phyloP scores from a whole-genome alignment of 2,329 filamentous ascomycete species.

The Dactylellina cionopaga region DNA sequence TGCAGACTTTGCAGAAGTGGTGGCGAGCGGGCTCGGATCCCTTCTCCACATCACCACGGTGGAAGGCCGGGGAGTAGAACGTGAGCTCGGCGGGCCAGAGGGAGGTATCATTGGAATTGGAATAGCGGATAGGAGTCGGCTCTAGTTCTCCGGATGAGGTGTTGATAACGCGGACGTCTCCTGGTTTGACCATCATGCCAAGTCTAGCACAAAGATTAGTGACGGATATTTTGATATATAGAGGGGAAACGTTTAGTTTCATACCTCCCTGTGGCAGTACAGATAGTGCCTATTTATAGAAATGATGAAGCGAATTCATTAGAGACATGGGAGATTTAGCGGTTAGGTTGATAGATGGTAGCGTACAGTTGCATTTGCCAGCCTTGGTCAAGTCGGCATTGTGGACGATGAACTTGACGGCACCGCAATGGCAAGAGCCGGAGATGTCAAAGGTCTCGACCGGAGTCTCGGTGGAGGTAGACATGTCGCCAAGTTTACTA shows the following conservation, averaged over 20 bases:
- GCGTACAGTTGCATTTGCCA: constrained; percentile 41
- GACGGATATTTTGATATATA: neutral
- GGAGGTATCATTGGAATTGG: constrained; percentile 23
- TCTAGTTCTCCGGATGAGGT: constrained; percentile 34
- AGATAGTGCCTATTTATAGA: constrained; percentile 31
- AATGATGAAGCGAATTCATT: neutral
- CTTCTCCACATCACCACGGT: constrained; percentile 7
- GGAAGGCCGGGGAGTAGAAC: constrained; percentile 32
- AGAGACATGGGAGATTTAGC: neutral
- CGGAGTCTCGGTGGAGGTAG: constrained; percentile 18
- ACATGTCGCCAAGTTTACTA: constrained; percentile 23
- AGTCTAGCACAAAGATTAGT: constrained; percentile 2
- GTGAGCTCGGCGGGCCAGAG: constrained; percentile 37
- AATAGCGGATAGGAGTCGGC: constrained; percentile 25
- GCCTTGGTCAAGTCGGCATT: constrained; percentile 31
- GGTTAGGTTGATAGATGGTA: neutral
- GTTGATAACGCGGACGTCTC: constrained; percentile 31
- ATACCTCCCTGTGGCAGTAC: constrained; percentile 34
- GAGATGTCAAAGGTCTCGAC: constrained; percentile 15
- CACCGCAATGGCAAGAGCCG: constrained; percentile 45
- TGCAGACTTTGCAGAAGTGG: constrained; percentile 42
- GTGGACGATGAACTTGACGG: constrained; percentile 32
- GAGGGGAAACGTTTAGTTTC: neutral
- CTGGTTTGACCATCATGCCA: constrained; percentile 12
- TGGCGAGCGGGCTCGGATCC: constrained; percentile 32